phyloP scores from a whole-genome alignment of 371 early-diverging fungal species.

The Mucor saturninus region DNA sequence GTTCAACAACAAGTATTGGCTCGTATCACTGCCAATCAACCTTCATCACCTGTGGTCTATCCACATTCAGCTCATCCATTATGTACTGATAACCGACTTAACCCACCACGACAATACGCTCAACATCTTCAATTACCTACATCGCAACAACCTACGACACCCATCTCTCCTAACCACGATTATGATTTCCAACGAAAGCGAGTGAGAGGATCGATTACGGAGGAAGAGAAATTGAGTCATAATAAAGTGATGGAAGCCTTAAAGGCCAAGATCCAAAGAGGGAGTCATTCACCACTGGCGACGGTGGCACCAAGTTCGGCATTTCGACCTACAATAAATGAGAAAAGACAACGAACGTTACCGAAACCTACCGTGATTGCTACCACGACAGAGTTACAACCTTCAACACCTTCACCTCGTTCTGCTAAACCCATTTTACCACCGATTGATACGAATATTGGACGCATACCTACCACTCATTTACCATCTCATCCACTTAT shows the following conservation, averaged over 20 bases:
- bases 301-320: constrained; percentile 18
- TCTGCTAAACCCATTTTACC: constrained; percentile 44
- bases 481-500: constrained; percentile 10
- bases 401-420: constrained; percentile 34
- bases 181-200: constrained; percentile 14
- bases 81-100: constrained; percentile 27
- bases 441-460: constrained; percentile 40
- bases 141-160: constrained; percentile 14
- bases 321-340: constrained; percentile 4
- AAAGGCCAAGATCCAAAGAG: constrained; percentile 51
- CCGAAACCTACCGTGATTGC: constrained; percentile 14
- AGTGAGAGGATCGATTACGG: constrained; percentile 14
- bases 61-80: constrained; percentile 36
- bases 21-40: constrained; percentile 28
- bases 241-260: constrained; percentile 54
- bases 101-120: constrained; percentile 20
- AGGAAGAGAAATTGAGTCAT: constrained; percentile 30
- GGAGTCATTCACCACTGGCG: constrained; percentile 21
- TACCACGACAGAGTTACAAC: constrained; percentile 1
- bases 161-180: constrained; percentile 12
- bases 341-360: constrained; percentile 21
- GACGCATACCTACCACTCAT: constrained; percentile 20
- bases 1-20: constrained; percentile 43
- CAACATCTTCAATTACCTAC: constrained; percentile 11
- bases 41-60: constrained; percentile 1